A percentile compares a stretch with the other conserved stretches of the same genome.
Conservation (phyloP, 768 basidiomycete species). For the Naganishia randhawae region DNA sequence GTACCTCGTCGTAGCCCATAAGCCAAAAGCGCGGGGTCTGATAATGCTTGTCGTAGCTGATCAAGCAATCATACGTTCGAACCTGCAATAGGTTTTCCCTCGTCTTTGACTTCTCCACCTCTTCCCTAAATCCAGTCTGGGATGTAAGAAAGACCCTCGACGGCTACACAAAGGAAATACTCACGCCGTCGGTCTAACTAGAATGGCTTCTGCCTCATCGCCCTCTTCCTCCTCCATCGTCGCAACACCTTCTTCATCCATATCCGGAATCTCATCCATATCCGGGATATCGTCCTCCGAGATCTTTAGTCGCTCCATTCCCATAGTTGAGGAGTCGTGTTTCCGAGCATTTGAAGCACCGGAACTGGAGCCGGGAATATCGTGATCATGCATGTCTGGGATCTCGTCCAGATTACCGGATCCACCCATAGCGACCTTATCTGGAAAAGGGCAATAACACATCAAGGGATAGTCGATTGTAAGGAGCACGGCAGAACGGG, state of each 20-base stretch:
- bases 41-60: slow-evolving; percentile 99
- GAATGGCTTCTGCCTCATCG: slow-evolving; percentile 63
- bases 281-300: slow-evolving; percentile 70
- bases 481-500: not conserved
- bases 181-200: slow-evolving; percentile 39
- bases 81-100: slow-evolving; percentile 87
- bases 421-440: not conserved
- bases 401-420: slow-evolving; percentile 38
- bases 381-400: slow-evolving; percentile 39
- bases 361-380: too few species aligned
- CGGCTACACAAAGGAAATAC: not conserved
- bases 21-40: slow-evolving; percentile 98
- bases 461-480: not conserved
- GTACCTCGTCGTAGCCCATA: slow-evolving; percentile 91
- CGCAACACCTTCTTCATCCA: slow-evolving; percentile 73
- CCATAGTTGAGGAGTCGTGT: slow-evolving; percentile 30
- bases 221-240: slow-evolving; percentile 72
- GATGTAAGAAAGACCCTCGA: not conserved
- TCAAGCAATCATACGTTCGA: slow-evolving; percentile 98
- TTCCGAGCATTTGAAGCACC: slow-evolving; percentile 56
- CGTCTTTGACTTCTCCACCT: slow-evolving; percentile 53
- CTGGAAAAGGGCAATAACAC: not conserved
- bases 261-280: slow-evolving; percentile 96
- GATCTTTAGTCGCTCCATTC: slow-evolving; percentile 21
- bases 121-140: not conserved